Evolutionary conservation across 2,329 filamentous ascomycete genomes (phyloP).

Genomic region (Clonostachys sp.): DNA sequence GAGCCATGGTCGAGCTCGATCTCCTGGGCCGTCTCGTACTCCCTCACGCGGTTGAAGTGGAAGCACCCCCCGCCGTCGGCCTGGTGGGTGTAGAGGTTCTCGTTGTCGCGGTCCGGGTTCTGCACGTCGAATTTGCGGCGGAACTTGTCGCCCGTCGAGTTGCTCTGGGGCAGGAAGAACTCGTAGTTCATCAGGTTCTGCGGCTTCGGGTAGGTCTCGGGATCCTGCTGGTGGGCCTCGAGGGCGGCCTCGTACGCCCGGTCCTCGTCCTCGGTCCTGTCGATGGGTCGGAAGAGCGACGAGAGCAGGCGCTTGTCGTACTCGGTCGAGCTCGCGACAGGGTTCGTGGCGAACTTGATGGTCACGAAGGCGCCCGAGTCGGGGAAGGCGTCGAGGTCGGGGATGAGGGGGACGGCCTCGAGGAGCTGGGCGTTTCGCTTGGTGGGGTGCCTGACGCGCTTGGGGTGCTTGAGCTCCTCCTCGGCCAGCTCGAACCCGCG

Average conservation of each 20-base stretch:
- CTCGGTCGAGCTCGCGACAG: slow-evolving; percentile 41
- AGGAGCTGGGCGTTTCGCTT: slow-evolving; percentile 55
- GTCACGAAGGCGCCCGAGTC: slow-evolving; percentile 66
- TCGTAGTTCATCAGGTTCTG: slow-evolving; percentile 61
- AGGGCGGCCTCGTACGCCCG: slow-evolving; percentile 42
- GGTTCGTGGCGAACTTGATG: slow-evolving; percentile 64
- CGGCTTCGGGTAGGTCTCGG: slow-evolving; percentile 48
- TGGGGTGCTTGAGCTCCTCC: slow-evolving; percentile 47
- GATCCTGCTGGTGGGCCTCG: slow-evolving; percentile 52
- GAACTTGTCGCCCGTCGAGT: slow-evolving; percentile 46
- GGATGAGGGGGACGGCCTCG: slow-evolving; percentile 56
- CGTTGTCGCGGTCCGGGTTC: slow-evolving; percentile 48
- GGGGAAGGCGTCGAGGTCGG: slow-evolving; percentile 64
- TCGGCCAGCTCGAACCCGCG: slow-evolving; percentile 54
- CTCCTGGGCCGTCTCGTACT: slow-evolving; percentile 60
- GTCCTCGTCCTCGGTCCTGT: slow-evolving; percentile 49
- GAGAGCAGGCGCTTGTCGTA: slow-evolving; percentile 60
- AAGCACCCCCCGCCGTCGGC: slow-evolving; percentile 46
- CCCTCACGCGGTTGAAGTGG: slow-evolving; percentile 56
- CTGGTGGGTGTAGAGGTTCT: slow-evolving; percentile 48
- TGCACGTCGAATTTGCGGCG: slow-evolving; percentile 55
- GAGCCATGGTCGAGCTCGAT: slow-evolving; percentile 49
- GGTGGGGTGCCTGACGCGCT: slow-evolving; percentile 50
- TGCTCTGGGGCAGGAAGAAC: slow-evolving; percentile 54
- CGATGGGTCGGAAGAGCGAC: slow-evolving; percentile 57